Percentiles rank a stretch among this genome's conserved stretches.
Evolutionary conservation across 1,284 basidiomycete species (phyloP).

Genomic region (Rugosomyces carneus): DNA sequence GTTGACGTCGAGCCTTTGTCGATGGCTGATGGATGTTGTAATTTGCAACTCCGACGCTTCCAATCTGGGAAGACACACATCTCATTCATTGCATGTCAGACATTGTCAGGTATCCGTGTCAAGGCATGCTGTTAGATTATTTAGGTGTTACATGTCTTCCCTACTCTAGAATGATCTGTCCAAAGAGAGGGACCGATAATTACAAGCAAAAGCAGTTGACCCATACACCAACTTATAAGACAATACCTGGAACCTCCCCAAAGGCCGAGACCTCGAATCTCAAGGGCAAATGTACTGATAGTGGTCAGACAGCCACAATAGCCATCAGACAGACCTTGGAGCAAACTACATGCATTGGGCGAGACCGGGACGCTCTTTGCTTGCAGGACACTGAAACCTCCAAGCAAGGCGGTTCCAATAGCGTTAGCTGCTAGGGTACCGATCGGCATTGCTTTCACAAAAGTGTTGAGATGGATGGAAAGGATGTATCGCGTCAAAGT

Average conservation of each 20-base stretch:
- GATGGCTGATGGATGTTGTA: constrained; percentile 17
- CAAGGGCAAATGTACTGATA: constrained; percentile 88
- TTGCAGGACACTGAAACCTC: constrained; percentile 67
- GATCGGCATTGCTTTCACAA: constrained; percentile 61
- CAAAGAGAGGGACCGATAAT: constrained; percentile 68
- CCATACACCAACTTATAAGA: constrained; percentile 59
- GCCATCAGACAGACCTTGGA: constrained; percentile 83
- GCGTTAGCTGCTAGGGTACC: constrained; percentile 88
- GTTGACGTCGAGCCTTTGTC: constrained; percentile 14
- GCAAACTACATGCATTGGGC: constrained; percentile 55
- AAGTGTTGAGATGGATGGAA: constrained; percentile 67
- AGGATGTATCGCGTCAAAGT: constrained; percentile 81
- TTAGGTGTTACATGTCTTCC: constrained; percentile 28
- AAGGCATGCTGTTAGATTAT: too few relatives aligned
- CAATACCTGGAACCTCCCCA: constrained; percentile 66
- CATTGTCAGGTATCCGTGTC: too few relatives aligned
- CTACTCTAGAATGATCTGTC: constrained; percentile 30
- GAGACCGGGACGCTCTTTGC: constrained; percentile 41
- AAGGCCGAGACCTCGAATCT: constrained; percentile 58
- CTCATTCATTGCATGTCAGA: too few relatives aligned
- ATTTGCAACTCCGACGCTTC: constrained; percentile 34
- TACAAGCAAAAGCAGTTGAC: constrained; percentile 71
- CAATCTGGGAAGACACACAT: constrained; percentile 9
- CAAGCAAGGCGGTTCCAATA: constrained; percentile 75
- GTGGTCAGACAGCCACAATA: constrained; percentile 96